Base-by-base conservation (phyloP, 805 yeast species). In the Cyberlindnera maclurae region DNA sequence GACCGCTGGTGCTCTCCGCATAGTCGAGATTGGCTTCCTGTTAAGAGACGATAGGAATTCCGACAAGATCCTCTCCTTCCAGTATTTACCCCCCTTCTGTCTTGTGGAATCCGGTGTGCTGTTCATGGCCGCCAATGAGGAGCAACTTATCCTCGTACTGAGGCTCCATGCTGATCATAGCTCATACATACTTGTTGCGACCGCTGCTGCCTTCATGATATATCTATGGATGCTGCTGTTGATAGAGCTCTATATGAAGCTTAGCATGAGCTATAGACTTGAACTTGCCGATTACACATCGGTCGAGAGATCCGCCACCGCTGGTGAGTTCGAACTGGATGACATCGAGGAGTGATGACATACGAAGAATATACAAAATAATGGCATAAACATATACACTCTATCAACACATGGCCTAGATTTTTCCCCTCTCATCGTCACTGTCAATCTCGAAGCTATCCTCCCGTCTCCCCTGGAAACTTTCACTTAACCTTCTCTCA, bases 61-160 rank as follows among this genome's bases (percentile, higher is more conserved):
- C 3, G 76, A 75, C 5, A 62, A 60, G 29, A 75, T 86, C 16
- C 55, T 67, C 29, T 70, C 89, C 1, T 87, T 88, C 67, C 97
- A 90, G 62, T 84, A 84, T 57, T 52, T 88, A n/a, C 81, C 97
- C 2, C 82, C 96, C 2, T 77, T 87, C 58, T 74, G 87, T 38
- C 66, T 90, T 37, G 73, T 87, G 3, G 74, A 84, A 46, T 65
- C 90, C 1, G 97, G 97, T 1, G 59, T 82, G 7, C 54, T 85
- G 45, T 90, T 90, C 58, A 89, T 89, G 96, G 77, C 85, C 20
- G 97, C 97, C 16, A 89, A 73, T 45, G 96, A 89, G 57, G 95
- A 90, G 58, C 96, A 89, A 56, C 65, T 90, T 51, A 60, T 62
- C 9, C 64, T 86, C 42, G 86, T 89, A 2, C 63, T 77, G 38